Conservation (phyloP, 345 rosid species). For the Erysimum cheiranthoides region DNA sequence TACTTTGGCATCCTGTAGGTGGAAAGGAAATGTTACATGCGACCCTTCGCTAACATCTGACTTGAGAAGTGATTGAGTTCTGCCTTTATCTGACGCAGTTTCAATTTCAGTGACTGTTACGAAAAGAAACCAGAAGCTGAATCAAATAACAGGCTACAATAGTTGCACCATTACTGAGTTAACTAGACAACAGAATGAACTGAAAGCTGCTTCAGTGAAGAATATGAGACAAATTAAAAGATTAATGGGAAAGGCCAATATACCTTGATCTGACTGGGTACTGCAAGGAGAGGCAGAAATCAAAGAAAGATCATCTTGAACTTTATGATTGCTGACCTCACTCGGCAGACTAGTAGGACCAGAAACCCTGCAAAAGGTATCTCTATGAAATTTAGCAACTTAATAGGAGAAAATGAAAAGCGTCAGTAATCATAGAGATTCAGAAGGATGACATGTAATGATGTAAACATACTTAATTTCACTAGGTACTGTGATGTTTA, state of each 20-base stretch:
- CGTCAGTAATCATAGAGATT: background rate
- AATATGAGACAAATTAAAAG: background rate
- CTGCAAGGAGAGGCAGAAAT: constrained; percentile 37
- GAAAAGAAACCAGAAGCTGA: constrained; percentile 19
- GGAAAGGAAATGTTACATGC: constrained; percentile 80
- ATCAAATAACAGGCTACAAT: constrained; percentile 20
- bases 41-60: constrained; percentile 53
- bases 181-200: constrained; percentile 11
- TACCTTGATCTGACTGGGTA: constrained; percentile 54
- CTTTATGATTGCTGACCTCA: constrained; percentile 43
- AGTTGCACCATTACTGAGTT: constrained; percentile 9
- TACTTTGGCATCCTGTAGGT: constrained; percentile 71
- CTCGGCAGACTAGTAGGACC: constrained; percentile 51
- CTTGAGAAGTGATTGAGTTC: constrained; percentile 44
- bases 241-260: background rate
- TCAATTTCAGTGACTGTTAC: constrained; percentile 34
- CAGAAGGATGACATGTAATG: constrained; percentile 12
- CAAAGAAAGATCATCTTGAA: constrained; percentile 44
- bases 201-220: constrained; percentile 5
- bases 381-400: background rate
- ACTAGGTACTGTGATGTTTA: constrained; percentile 44
- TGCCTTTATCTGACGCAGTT: constrained; percentile 42
- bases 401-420: background rate
- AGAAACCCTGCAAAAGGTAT: constrained; percentile 48
- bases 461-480: constrained; percentile 57